Conservation (phyloP, 1,284 basidiomycete species). For the Fomitopsis palustris region DNA sequence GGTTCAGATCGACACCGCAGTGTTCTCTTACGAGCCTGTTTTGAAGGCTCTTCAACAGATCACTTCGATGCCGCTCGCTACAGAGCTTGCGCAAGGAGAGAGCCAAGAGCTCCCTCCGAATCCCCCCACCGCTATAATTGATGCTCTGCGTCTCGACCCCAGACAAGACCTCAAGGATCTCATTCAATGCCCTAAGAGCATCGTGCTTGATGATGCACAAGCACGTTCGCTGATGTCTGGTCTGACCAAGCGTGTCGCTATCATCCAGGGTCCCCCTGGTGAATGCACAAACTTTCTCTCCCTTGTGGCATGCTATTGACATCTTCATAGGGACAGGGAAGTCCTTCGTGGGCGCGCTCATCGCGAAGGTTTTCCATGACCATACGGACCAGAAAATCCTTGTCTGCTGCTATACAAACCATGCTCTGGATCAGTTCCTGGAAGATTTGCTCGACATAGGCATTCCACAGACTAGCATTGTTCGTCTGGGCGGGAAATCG, state of each 20-base stretch:
- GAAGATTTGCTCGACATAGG: conserved; percentile 56
- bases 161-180: conserved; percentile 38
- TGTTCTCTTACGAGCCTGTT: conserved; percentile 61
- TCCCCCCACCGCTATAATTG: conserved; percentile 25
- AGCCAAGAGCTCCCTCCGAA: conserved; percentile 11
- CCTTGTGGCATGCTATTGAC: not conserved
- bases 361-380: conserved; percentile 54
- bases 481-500: conserved; percentile 54
- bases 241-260: conserved; percentile 48
- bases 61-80: conserved; percentile 38
- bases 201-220: conserved; percentile 51
- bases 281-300: conserved; percentile 14
- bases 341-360: conserved; percentile 61
- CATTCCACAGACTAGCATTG: conserved; percentile 43
- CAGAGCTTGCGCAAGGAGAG: conserved; percentile 47
- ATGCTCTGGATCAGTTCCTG: conserved; percentile 63
- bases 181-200: conserved; percentile 27
- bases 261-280: conserved; percentile 71
- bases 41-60: conserved; percentile 48
- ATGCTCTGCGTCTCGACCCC: conserved; percentile 31
- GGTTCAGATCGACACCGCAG: conserved; percentile 55
- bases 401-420: conserved; percentile 67
- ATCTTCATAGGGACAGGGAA: conserved; percentile 55
- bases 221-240: conserved; percentile 45
- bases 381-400: conserved; percentile 44